Base-by-base conservation (phyloP, 2,329 filamentous ascomycete genomes). In the Ascosphaera apis region DNA sequence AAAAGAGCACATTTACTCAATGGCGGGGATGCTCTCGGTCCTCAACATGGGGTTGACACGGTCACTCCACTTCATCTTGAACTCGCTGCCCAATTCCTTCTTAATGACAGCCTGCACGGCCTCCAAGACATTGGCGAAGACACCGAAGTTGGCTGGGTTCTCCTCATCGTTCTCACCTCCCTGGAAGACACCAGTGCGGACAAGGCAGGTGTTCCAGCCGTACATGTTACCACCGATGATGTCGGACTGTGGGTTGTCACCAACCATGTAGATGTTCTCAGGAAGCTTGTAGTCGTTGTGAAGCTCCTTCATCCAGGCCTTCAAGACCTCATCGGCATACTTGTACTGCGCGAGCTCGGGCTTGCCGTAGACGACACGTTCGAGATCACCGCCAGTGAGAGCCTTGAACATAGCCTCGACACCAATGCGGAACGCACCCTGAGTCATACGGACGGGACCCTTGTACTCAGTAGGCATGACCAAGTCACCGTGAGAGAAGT, bases 191-290 rank as follows among this genome's bases (percentile, higher is more conserved):
- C 77, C 77, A 0, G 76, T 82, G 49, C 76, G 69, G 38, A 82
- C 76, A 37, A 82, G 57, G 49, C 76, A 81, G 2, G 76, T 81
- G 58, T 82, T 82, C 77, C 76, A 82, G 40, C 74, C 74, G 54
- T 82, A 80, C 66, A 74, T 76, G 64, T 82, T 82, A 41, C 76
- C 76, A 42, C 76, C 76, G 43, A 76, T 64, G 47, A 80, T 79
- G 50, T 80, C 75, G 17, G 71, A 76, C 17, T 71, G 70, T 4
- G 74, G 75, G 60, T 79, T 80, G 55, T 80, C 75, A 43, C 75
- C 75, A 37, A 80, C 61, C 75, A 80, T 80, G 64, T 80, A 80
- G 52, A 79, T 63, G 56, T 78, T 76, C 52, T 68, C 53, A 3
- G 74, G 73, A 31, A 79, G 59, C 40, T 57, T 62, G 61, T 77